Evolutionary conservation across 2,329 filamentous ascomycete species (phyloP).

Genomic region (Dactylellina parvicollis): DNA sequence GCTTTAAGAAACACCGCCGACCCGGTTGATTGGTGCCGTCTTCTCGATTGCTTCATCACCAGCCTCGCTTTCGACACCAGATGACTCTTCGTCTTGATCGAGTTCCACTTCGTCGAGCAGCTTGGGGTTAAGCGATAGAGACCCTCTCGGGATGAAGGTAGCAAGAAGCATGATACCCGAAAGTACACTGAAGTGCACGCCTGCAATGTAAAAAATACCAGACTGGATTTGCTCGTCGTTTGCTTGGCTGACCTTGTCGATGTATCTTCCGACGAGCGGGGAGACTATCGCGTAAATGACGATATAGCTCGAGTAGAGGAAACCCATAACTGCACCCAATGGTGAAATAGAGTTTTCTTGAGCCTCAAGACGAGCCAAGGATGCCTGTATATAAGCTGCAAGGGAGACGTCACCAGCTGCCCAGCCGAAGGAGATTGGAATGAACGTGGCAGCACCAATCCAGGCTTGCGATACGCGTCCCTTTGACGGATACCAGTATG

Average conservation of each 20-base stretch:
- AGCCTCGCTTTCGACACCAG: conserved; percentile 17
- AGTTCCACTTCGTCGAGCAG: conserved; percentile 62
- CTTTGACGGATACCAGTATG: conserved; percentile 42
- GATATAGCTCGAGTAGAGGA: conserved; percentile 66
- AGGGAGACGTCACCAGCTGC: conserved; percentile 67
- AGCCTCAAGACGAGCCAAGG: conserved; percentile 64
- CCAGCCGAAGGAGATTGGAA: conserved; percentile 66
- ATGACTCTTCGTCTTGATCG: conserved; percentile 57
- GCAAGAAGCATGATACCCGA: conserved; percentile 62
- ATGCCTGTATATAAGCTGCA: conserved; percentile 66
- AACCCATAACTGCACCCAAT: conserved; percentile 66
- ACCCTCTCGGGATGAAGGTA: conserved; percentile 65
- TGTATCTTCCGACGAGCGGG: conserved; percentile 64
- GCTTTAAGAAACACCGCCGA: neutral
- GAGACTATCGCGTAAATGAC: conserved; percentile 64
- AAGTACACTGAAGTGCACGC: conserved; percentile 65
- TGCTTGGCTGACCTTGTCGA: conserved; percentile 61
- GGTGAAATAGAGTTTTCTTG: conserved; percentile 64
- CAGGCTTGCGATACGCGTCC: conserved; percentile 64
- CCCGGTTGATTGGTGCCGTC: neutral
- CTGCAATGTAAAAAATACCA: conserved; percentile 64
- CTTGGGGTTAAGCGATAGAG: conserved; percentile 63
- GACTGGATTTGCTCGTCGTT: conserved; percentile 61
- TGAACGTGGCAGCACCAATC: conserved; percentile 64
- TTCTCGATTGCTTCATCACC: conserved; percentile 14